Evolutionary conservation across 495 filamentous ascomycete genomes (phyloP).

Genomic region (Xylaria venustula): DNA sequence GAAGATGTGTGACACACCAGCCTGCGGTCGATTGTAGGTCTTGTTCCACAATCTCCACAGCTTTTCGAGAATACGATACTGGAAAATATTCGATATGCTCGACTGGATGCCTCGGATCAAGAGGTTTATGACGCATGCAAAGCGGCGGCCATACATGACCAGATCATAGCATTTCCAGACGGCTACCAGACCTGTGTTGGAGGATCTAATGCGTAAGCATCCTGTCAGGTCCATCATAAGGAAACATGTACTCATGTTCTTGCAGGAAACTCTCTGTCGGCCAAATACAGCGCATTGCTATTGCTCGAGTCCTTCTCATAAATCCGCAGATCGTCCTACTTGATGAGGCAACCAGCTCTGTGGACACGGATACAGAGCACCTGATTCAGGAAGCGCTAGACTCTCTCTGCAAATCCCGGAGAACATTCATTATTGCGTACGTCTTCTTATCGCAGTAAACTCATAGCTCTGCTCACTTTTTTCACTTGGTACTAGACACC

Average conservation of each 20-base stretch:
- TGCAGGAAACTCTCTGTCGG: slow-evolving; percentile 60
- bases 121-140: slow-evolving; percentile 72
- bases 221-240: slow-evolving; percentile 17
- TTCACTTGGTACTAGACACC: slow-evolving; percentile 32
- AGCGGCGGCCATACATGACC: slow-evolving; percentile 80
- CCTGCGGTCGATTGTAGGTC: slow-evolving; percentile 48
- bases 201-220: slow-evolving; percentile 37
- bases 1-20: too few relatives aligned
- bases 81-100: slow-evolving; percentile 82
- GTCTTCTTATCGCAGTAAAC: too few relatives aligned
- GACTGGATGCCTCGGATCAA: slow-evolving; percentile 67
- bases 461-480: too few relatives aligned
- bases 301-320: slow-evolving; percentile 73
- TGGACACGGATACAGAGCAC: slow-evolving; percentile 72
- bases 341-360: slow-evolving; percentile 75
- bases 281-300: slow-evolving; percentile 73
- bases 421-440: slow-evolving; percentile 64
- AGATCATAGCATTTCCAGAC: slow-evolving; percentile 77
- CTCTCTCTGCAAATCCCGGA: slow-evolving; percentile 34
- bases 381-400: slow-evolving; percentile 69
- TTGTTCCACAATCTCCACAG: slow-evolving; percentile 81
- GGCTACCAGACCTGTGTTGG: slow-evolving; percentile 77
- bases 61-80: slow-evolving; percentile 83
- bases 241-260: too few relatives aligned
- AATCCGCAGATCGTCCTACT: slow-evolving; percentile 69